Evolutionary conservation across 2,329 filamentous ascomycete genomes (phyloP).

Genomic region (Sporothrix euskadiensis): DNA sequence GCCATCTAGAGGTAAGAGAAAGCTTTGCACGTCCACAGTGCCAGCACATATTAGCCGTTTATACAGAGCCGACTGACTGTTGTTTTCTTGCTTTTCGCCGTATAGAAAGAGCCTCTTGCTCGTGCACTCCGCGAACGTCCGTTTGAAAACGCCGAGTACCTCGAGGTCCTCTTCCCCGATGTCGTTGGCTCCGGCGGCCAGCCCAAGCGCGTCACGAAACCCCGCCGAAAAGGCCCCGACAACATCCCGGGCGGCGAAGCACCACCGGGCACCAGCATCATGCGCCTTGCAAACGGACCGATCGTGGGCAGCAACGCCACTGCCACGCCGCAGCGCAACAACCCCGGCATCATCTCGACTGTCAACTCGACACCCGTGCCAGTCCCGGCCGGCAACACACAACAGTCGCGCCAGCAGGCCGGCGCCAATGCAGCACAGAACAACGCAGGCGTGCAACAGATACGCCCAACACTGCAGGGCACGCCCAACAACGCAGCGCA

Average conservation of each 20-base stretch:
- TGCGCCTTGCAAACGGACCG: slow-evolving; percentile 45
- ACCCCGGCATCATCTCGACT: slow-evolving; percentile 8
- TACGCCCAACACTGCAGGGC: slow-evolving; percentile 10
- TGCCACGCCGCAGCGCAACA: slow-evolving; percentile 17
- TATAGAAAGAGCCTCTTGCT: slow-evolving; percentile 58
- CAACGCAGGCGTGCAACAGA: slow-evolving; percentile 18
- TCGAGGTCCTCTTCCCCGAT: slow-evolving; percentile 62
- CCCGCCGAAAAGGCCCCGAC: slow-evolving; percentile 52
- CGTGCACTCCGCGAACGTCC: slow-evolving; percentile 58
- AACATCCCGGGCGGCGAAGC: slow-evolving; percentile 46
- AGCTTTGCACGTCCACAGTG: no score
- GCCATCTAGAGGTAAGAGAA: slow-evolving; percentile 55
- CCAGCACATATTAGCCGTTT: background rate
- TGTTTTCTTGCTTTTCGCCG: background rate
- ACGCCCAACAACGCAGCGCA: background rate
- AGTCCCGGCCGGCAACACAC: slow-evolving; percentile 24
- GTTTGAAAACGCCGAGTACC: slow-evolving; percentile 62
- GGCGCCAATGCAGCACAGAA: background rate
- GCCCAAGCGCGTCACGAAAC: slow-evolving; percentile 60
- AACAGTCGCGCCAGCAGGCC: slow-evolving; percentile 27
- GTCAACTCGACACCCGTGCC: slow-evolving; percentile 34
- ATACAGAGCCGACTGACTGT: background rate
- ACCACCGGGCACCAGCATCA: slow-evolving; percentile 50
- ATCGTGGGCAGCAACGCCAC: background rate
- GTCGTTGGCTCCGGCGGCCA: slow-evolving; percentile 61